These are phyloP conservation scores for Trametopsis cervina DNA, from an alignment of 768 basidiomycete species.

Conservation along the genomic window DNA sequence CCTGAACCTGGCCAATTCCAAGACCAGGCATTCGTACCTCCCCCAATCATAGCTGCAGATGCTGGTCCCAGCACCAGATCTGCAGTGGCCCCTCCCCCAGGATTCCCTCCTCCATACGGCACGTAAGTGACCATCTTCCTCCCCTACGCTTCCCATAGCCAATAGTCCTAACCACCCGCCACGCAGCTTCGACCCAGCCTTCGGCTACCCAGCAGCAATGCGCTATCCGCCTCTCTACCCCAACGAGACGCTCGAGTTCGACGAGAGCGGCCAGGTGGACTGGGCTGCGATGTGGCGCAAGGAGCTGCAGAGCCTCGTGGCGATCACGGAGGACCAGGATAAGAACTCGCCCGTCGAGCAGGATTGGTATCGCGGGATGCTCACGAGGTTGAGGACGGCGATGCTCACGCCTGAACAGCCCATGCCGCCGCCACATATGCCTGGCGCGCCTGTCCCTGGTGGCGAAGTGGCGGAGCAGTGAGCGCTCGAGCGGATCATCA, in stretches of 20 bases:
- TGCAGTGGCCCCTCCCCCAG: conserved; percentile 31
- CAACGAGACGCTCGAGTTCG: conserved; percentile 62
- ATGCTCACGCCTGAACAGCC: conserved; percentile 42
- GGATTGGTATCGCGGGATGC: conserved; percentile 85
- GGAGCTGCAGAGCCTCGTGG: conserved; percentile 68
- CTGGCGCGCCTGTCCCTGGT: conserved; percentile 18
- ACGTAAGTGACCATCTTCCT: conserved; percentile 28
- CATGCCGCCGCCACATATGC: conserved; percentile 17
- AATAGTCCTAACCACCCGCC: background rate
- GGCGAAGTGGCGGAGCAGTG: conserved; percentile 13
- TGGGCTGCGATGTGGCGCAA: conserved; percentile 80
- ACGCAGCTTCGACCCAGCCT: conserved; percentile 66
- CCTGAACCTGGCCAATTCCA: conserved; percentile 42
- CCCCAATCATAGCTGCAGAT: conserved; percentile 48
- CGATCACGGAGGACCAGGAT: conserved; percentile 75
- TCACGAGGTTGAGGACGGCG: conserved; percentile 68
- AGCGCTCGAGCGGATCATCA: too few species aligned
- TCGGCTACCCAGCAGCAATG: conserved; percentile 48
- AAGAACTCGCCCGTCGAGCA: conserved; percentile 65
- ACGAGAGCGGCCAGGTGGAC: conserved; percentile 73
- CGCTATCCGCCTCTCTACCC: conserved; percentile 62
- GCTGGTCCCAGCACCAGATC: conserved; percentile 43
- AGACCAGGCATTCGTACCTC: conserved; percentile 47
- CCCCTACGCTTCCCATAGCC: background rate
- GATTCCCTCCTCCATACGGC: conserved; percentile 60